Evolutionary conservation across 1,284 basidiomycete genomes (phyloP), one percentile per base, ranked within the genome.

Genomic region (Cerioporus squamosus): DNA sequence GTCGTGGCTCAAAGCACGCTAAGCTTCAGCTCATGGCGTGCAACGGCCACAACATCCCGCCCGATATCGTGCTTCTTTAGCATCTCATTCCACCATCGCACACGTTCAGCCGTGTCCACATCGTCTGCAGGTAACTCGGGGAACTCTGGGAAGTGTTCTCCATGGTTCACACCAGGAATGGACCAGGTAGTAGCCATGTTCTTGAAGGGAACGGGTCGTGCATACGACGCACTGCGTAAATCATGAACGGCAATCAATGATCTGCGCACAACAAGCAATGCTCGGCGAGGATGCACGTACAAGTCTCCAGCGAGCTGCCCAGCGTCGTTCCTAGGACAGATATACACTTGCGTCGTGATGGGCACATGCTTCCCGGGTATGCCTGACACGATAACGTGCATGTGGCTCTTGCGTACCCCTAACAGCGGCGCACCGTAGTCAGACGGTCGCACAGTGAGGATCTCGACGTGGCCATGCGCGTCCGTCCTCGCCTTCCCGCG

Each of bases 331-430:
- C 50, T 60, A 22, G 63, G 53, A 53, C 68, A 71, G 3, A 72
- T 51, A 47, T 72, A 72, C 46, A 66, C 50, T 58, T 73, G 70
- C 4, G 69, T 69, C 29, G 70, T 72, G 48, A 73, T 48, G 8
- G 51, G 31, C 14, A 63, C 60, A 31, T 57, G 67, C 38, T 54
- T 54, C n/a, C 51, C 45, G 10, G 44, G 46, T 17, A 61, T 46
- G 7, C 60, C 59, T 10, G 52, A 48, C 17, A 68, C 48, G 49
- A 64, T 58, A 33, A 68, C 10, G 57, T 73, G 71, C 47, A 70
- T 58, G 51, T 73, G 71, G 2, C 64, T 68, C 0, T 64, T 59
- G 2, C 70, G 66, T 18, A 23, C 9, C 23, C 44, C 29, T 3
- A 38, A 38, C 18, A 46, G 5, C 2, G 33, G 44, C 44, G 36